Percentiles rank a stretch among this genome's conserved stretches.
phyloP scores from a whole-genome alignment of 768 basidiomycete genomes.

The Krasilnikovozyma curviuscula region DNA sequence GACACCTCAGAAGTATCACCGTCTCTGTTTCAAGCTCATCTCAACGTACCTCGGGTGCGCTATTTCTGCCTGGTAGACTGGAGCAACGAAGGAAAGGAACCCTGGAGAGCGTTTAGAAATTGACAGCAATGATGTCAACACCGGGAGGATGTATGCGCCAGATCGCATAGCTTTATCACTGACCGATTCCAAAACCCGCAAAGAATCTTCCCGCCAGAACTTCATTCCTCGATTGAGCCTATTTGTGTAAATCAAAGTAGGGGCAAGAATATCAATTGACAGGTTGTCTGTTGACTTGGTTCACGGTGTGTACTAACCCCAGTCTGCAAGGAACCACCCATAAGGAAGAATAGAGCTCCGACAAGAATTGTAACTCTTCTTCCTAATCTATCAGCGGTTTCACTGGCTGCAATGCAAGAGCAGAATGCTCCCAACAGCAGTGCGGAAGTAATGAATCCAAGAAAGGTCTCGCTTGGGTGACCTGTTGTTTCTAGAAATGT shows the following conservation, averaged over 20 bases:
- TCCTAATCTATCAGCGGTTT: conserved; percentile 9
- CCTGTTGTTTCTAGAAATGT: conserved; percentile 16
- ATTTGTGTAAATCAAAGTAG: too few species aligned
- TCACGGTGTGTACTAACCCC: too few species aligned
- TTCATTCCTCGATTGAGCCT: conserved; percentile 35
- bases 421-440: conserved; percentile 17
- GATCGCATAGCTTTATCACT: too few species aligned
- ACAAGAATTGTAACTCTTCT: conserved; percentile 11
- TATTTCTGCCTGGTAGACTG: conserved; percentile 44
- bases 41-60: too few species aligned
- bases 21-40: too few species aligned
- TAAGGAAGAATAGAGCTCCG: conserved; percentile 10
- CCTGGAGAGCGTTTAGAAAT: too few species aligned
- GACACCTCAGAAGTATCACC: too few species aligned
- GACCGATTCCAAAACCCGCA: conserved; percentile 28
- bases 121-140: too few species aligned
- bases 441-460: conserved; percentile 22
- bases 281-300: too few species aligned
- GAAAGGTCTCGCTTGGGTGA: conserved; percentile 13
- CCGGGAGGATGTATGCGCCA: too few species aligned
- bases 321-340: conserved; percentile 15
- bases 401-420: conserved; percentile 10
- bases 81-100: conserved; percentile 36
- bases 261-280: too few species aligned
- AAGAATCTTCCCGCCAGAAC: conserved; percentile 38